Evolutionary conservation across 805 yeast genomes (phyloP), one percentile per base, ranked within the genome.

Genomic region (Schwanniomyces polymorphus): DNA sequence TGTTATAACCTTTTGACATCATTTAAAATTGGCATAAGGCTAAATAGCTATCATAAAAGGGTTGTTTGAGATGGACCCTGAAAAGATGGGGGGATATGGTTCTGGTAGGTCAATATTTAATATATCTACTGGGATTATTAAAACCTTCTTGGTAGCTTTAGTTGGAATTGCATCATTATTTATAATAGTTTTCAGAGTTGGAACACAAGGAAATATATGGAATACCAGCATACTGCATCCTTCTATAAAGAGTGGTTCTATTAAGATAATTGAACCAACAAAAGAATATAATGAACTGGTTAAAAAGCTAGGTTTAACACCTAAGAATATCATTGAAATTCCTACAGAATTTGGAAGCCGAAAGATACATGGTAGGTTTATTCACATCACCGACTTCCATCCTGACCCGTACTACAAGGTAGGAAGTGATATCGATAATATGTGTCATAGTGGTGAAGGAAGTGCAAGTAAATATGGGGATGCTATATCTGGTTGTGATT

Each of bases 331-430:
- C 1, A 58, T 71, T 5, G 48, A 52, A 8, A 45, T 70, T 14
- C 45, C 48, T 5, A 54, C 61, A 2, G 60, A 59, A 9, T 54
- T 57, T 26, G 63, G 64, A 18, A 52, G 58, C 25, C 57, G 61
- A 45, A 60, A 59, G 3, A 57, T 85, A 11, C 87, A 85, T 55
- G 97, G 97, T 0, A 67, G 94, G 45, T 90, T 89, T 58, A 67
- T 89, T n/a, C 96, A 90, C 59, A 76, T 89, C 25, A 89, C 96
- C 0, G 97, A 89, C 61, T 73, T 90, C 50, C 97, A 89, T 59
- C 96, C 96, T 0, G 97, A 89, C 64, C 84, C 82, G 14, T 70
- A 70, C 57, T 88, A 86, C 59, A 63, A 67, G 35, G 73, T 65
- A 11, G 88, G 87, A 3, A 62, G 81, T 0, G 63, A 75, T 6